Base-by-base conservation (phyloP, 2,329 filamentous ascomycete species). In the Exophiala oligosperma region DNA sequence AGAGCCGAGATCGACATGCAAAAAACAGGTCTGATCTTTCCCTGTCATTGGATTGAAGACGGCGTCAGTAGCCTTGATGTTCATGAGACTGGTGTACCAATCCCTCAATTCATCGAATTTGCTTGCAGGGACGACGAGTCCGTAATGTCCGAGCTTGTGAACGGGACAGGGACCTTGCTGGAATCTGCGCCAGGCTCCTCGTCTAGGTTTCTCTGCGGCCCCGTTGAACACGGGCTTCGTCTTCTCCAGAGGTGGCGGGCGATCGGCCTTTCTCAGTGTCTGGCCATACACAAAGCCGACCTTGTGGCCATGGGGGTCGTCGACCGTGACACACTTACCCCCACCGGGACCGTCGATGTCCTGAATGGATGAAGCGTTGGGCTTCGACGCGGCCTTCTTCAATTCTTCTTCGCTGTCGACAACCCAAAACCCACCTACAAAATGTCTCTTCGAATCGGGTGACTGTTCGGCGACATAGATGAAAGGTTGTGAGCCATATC, bases 401-500 rank as follows among this genome's bases (percentile, higher is more conserved):
- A 64, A 43, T 24, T 64, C 61, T 11, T 59, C 41, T 12, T 47
- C 32, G n/a, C 24, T 53, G 29, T 61, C 61, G 8, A 64, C 61
- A 2, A 56, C 61, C 61, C 61, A 64, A 46, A 28, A 59, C 3
- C 24, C 56, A 12, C 58, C 61, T 5, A 48, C 23, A 46, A 64
- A 64, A 47, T 63, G 57, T 46, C 55, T 35, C 32, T 56, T 54
- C 41, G 26, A 21, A 21, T 64, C 61, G 24, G 61, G 61, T 3
- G 58, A 61, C 41, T 56, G 21, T 46, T 59, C 55, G 14, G 59
- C 58, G 62, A 82, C 84, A 46, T 86, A 76, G 2, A 85, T 73
- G 68, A 84, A 86, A 11, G 83, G 83, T 64, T 87, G 84, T 5
- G 72, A 72, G 12, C 85, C 84, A 66, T 86, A 87, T 17, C 85